These are phyloP conservation scores for Akanthomyces lecanii DNA, from an alignment of 2,329 filamentous ascomycete species.

Conservation along the genomic window DNA sequence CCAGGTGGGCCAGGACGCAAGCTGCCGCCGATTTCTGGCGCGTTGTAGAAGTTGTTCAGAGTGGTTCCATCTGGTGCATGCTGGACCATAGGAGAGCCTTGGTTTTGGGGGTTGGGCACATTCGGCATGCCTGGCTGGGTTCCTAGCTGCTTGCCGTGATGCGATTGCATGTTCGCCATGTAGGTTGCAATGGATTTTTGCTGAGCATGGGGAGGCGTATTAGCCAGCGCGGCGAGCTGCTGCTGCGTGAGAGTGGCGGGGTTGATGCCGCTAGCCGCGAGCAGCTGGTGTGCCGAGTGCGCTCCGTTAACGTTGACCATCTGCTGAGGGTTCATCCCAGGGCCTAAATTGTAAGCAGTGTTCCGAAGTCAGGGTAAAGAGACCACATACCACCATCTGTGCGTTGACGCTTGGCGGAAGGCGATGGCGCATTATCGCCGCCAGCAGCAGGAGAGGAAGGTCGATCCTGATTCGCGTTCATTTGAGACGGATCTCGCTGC, in stretches of 20 bases:
- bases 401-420: constrained; percentile 75
- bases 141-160: constrained; percentile 76
- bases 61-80: constrained; percentile 62
- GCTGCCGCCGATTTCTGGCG: constrained; percentile 53
- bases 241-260: constrained; percentile 67
- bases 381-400: constrained; percentile 53
- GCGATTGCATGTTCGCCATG: constrained; percentile 76
- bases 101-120: constrained; percentile 63
- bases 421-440: constrained; percentile 80
- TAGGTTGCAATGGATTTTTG: constrained; percentile 85
- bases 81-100: constrained; percentile 79
- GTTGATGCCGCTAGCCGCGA: constrained; percentile 69
- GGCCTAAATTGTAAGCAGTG: neutral
- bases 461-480: constrained; percentile 78
- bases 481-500: constrained; percentile 81
- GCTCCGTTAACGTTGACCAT: constrained; percentile 50
- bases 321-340: constrained; percentile 67
- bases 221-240: constrained; percentile 65
- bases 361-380: neutral
- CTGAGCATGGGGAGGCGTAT: constrained; percentile 57
- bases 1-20: constrained; percentile 54
- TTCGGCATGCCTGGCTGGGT: constrained; percentile 71
- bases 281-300: constrained; percentile 54
- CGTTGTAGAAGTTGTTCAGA: constrained; percentile 59
- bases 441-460: constrained; percentile 72